Conservation (phyloP, 2,329 filamentous ascomycete genomes). For the Chaetothyriales sp. region DNA sequence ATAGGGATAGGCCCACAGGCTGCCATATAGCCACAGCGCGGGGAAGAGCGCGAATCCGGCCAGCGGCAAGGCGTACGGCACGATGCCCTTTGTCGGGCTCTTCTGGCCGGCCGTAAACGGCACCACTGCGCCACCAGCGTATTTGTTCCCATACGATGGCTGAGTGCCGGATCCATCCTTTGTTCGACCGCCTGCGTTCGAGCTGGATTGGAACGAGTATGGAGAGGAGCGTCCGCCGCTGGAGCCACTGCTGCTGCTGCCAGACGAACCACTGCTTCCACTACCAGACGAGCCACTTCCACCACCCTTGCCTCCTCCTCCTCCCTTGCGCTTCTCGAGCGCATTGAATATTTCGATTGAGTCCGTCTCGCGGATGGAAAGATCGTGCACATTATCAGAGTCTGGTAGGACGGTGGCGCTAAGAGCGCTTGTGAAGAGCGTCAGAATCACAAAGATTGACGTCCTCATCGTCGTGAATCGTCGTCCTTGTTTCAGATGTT, state of each 20-base stretch:
- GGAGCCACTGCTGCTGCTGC: conserved; percentile 3
- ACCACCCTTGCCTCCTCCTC: conserved; percentile 14
- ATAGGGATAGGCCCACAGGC: conserved; percentile 42
- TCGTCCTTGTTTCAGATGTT: no score
- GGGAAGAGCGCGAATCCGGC: conserved; percentile 37
- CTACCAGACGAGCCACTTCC: conserved; percentile 5
- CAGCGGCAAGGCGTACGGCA: conserved; percentile 36
- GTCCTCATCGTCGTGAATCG: neutral
- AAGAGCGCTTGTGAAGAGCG: neutral
- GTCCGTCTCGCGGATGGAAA: neutral
- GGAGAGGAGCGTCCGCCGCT: conserved; percentile 8
- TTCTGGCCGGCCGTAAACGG: conserved; percentile 36
- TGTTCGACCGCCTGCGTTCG: conserved; percentile 23
- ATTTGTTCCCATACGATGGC: conserved; percentile 39
- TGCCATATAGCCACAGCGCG: conserved; percentile 42
- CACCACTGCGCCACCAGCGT: conserved; percentile 39
- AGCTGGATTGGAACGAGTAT: conserved; percentile 13
- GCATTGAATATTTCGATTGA: conserved; percentile 7
- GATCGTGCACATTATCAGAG: no score
- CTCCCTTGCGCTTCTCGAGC: conserved; percentile 18
- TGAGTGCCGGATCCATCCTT: conserved; percentile 28
- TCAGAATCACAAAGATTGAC: neutral
- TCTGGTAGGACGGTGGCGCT: neutral
- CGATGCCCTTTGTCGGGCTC: conserved; percentile 35
- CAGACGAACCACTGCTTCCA: conserved; percentile 1